Percentiles rank a stretch among this genome's conserved stretches.
phyloP scores from a whole-genome alignment of 352 stramenopile species.

The Albugo laibachii region DNA sequence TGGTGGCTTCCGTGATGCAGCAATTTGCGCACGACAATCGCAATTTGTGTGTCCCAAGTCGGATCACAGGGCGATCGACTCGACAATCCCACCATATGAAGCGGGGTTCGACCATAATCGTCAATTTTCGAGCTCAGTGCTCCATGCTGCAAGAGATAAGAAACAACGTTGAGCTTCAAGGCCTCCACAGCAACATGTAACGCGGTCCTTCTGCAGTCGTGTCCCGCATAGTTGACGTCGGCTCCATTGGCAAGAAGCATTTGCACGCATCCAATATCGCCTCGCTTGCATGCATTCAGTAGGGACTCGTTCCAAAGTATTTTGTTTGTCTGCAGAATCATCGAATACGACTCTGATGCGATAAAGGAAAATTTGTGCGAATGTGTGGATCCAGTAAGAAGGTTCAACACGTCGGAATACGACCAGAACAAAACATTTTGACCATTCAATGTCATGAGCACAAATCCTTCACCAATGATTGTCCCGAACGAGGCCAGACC shows the following conservation, averaged over 20 bases:
- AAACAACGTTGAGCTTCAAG: constrained; percentile 71
- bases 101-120: constrained; percentile 36
- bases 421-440: constrained; percentile 77
- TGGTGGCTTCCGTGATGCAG: constrained; percentile 38
- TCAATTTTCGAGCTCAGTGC: constrained; percentile 54
- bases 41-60: constrained; percentile 6
- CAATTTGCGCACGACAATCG: constrained; percentile 69
- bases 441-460: constrained; percentile 74
- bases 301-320: constrained; percentile 78
- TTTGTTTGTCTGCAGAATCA: constrained; percentile 74
- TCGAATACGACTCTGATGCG: constrained; percentile 63
- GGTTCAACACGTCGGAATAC: constrained; percentile 36
- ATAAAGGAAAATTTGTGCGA: constrained; percentile 71
- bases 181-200: constrained; percentile 60
- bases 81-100: constrained; percentile 61
- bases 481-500: constrained; percentile 45
- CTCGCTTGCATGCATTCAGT: constrained; percentile 66
- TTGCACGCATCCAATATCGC: constrained; percentile 67
- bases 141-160: constrained; percentile 70
- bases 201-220: constrained; percentile 60
- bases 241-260: constrained; percentile 75
- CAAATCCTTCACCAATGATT: constrained; percentile 50
- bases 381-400: constrained; percentile 43
- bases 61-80: constrained; percentile 8
- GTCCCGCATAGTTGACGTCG: constrained; percentile 73